A percentile compares a stretch with the other conserved stretches of the same genome.
phyloP scores from a whole-genome alignment of 1,139 yeast genomes.

The Wickerhamomyces sp. region DNA sequence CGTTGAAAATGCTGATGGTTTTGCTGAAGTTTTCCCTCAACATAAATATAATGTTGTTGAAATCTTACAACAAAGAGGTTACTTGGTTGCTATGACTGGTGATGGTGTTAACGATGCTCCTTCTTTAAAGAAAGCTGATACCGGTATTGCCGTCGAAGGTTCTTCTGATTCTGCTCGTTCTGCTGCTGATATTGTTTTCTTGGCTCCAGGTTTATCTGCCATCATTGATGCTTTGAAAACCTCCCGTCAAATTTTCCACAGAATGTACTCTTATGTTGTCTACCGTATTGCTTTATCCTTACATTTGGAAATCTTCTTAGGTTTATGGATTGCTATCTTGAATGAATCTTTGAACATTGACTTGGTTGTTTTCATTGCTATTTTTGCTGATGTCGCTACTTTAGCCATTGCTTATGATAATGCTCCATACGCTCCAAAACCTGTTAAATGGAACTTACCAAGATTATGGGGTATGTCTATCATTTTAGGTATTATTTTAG shows the following conservation, averaged over 20 bases:
- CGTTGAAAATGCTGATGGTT: slow-evolving; percentile 95
- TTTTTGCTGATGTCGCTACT: slow-evolving; percentile 94
- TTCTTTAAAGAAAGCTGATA: slow-evolving; percentile 92
- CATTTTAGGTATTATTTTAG: slow-evolving; percentile 73
- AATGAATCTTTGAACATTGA: slow-evolving; percentile 79
- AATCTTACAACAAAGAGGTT: slow-evolving; percentile 86
- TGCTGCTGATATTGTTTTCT: slow-evolving; percentile 94
- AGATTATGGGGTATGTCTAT: slow-evolving; percentile 97
- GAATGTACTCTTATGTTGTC: slow-evolving; percentile 95
- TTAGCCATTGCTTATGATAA: slow-evolving; percentile 93
- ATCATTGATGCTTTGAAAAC: slow-evolving; percentile 91
- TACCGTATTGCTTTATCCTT: slow-evolving; percentile 93
- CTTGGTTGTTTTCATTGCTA: slow-evolving; percentile 89
- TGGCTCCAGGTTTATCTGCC: slow-evolving; percentile 95
- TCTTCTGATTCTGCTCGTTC: slow-evolving; percentile 96
- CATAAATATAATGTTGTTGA: slow-evolving; percentile 92
- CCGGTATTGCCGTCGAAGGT: slow-evolving; percentile 97
- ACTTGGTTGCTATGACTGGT: slow-evolving; percentile 98
- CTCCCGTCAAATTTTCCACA: slow-evolving; percentile 96
- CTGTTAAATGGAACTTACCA: slow-evolving; percentile 98
- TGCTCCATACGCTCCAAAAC: slow-evolving; percentile 95
- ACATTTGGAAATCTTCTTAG: slow-evolving; percentile 89
- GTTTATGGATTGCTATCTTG: slow-evolving; percentile 91
- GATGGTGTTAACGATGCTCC: slow-evolving; percentile 98
- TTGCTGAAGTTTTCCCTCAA: slow-evolving; percentile 97